phyloP scores from a whole-genome alignment of 2,329 filamentous ascomycete species.

The Pseudomassariella vexata region DNA sequence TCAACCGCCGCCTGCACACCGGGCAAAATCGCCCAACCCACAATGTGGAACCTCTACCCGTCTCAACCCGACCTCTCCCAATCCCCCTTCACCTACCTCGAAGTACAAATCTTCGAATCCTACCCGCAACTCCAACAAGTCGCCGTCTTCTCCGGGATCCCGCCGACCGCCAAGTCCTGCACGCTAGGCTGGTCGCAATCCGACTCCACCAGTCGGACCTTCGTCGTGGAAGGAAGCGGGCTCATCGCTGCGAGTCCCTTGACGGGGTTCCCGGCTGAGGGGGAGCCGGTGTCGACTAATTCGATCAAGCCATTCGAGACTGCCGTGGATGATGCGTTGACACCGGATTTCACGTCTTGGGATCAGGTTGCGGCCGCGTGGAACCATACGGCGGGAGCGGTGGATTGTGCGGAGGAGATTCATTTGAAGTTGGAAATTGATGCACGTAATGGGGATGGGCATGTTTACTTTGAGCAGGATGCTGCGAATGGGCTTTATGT shows the following conservation, averaged over 20 bases:
- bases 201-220: constrained; percentile 27
- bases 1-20: too few relatives aligned
- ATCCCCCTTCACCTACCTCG: too few relatives aligned
- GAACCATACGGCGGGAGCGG: constrained; percentile 13
- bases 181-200: constrained; percentile 26
- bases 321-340: too few relatives aligned
- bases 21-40: too few relatives aligned
- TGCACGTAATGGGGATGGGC: constrained; percentile 13
- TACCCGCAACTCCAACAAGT: constrained; percentile 26
- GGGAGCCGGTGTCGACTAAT: neutral
- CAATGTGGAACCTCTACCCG: too few relatives aligned
- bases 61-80: too few relatives aligned
- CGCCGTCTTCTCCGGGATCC: constrained; percentile 25
- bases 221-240: constrained; percentile 27
- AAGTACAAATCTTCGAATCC: too few relatives aligned
- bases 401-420: constrained; percentile 21
- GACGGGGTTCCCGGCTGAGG: too few relatives aligned
- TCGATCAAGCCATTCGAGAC: constrained; percentile 7
- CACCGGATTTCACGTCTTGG: constrained; percentile 26
- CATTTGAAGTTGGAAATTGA: constrained; percentile 18
- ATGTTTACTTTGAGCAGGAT: constrained; percentile 24
- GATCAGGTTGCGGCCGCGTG: constrained; percentile 9
- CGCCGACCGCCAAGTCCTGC: constrained; percentile 20
- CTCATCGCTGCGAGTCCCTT: constrained; percentile 14
- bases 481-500: constrained; percentile 21